A percentile compares a stretch with the other conserved stretches of the same genome.
Evolutionary conservation across 768 basidiomycete species (phyloP).

Genomic region (Phlebiopsis gigantea): DNA sequence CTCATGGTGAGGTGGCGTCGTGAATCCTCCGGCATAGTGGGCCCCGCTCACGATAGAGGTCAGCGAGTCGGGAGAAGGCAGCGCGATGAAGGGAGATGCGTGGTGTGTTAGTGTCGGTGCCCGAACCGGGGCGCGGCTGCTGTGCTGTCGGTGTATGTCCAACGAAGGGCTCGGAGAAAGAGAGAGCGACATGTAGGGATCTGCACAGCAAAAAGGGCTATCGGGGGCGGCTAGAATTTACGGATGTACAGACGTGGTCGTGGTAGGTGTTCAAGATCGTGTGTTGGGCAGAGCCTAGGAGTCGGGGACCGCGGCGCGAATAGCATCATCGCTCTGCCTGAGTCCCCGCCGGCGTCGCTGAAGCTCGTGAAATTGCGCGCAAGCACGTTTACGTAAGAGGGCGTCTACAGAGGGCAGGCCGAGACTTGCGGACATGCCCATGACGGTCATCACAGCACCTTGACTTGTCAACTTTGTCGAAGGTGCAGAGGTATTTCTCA

Average conservation of each 20-base stretch:
- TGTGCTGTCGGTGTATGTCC: not conserved
- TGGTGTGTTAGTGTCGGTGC: slow-evolving; percentile 13
- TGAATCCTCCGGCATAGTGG: slow-evolving; percentile 48
- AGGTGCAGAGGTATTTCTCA: too few relatives aligned
- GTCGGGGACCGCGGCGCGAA: not conserved
- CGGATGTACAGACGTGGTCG: not conserved
- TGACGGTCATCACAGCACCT: not conserved
- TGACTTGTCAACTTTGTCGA: too few relatives aligned
- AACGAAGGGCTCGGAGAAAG: not conserved
- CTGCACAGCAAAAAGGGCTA: not conserved
- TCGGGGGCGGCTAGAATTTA: not conserved
- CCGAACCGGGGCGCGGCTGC: not conserved
- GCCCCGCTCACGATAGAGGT: slow-evolving; percentile 57
- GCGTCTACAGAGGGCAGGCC: not conserved
- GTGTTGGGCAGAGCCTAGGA: not conserved
- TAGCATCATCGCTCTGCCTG: not conserved
- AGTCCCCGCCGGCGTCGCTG: not conserved
- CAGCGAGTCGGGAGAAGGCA: slow-evolving; percentile 48
- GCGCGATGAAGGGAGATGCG: slow-evolving; percentile 1
- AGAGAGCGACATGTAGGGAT: not conserved
- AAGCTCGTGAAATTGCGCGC: not conserved
- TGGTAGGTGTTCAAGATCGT: not conserved
- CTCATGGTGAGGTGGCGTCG: slow-evolving; percentile 8
- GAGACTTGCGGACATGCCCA: not conserved
- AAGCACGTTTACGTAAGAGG: not conserved